Base-by-base conservation (phyloP, 345 rosid genomes). In the Salix brachista region DNA sequence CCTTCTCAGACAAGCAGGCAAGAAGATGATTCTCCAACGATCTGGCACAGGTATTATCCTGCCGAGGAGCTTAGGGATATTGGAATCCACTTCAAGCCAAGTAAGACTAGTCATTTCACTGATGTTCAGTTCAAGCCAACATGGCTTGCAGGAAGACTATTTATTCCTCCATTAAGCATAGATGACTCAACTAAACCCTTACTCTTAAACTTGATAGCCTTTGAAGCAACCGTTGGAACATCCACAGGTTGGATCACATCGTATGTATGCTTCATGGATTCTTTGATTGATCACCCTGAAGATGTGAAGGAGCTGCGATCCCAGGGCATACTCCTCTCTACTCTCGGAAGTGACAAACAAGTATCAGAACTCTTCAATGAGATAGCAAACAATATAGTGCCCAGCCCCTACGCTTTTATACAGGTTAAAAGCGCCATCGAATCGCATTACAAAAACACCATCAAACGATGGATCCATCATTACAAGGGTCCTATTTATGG, bases 191-290 rank as follows among this genome's bases (percentile, higher is more conserved):
- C 84, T 1, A 68, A 14, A 8, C 37, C 80, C 14, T 71, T 52
- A 23, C 41, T 84, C 13, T 34, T 77, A 17, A 83, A 83, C 75
- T 50, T 83, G 77, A 65, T 78, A 41, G 83, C 81, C 18, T 77
- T 14, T 16, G 78, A 77, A 23, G 44, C n/a, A 19, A 41, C 71
- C 23, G 23, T 10, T 10, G 44, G 2, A 10, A 41, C 67, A 1
- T 42, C 48, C 5, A 21, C 26, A 6, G 18, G 11, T 41, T 41
- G 44, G 44, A 10, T 65, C 16, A 77, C 68, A 11, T 81, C 83
- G 6, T 77, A 72, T 60, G 17, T 81, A 21, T 77, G 74, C 69
- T 73, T 77, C 36, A 42, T 81, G 21, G 46, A 73, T 50, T 60
- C 80, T 6, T 19, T 81, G 23, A 61, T 77, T 32, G 77, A 56